Evolutionary conservation across 345 rosid species (phyloP), one percentile per base, ranked within the genome.

Genomic region (Ceriops decandra): DNA sequence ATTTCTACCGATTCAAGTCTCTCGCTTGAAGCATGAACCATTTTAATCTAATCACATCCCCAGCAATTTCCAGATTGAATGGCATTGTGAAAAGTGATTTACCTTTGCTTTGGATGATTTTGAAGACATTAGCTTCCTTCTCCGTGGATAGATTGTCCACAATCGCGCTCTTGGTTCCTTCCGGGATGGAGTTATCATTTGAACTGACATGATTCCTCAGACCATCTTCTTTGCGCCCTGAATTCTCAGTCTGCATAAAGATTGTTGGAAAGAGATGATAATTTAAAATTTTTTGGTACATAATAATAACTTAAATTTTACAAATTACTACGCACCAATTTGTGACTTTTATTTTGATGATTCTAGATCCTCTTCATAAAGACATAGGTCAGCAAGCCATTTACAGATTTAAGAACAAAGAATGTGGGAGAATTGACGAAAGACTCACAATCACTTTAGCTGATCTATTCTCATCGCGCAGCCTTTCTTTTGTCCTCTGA

Each of bases 41-140:
- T n/a, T 22, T 54, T 27, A 56, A 21, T 56, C 26, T 24, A 8
- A 1, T 24, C 28, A 10, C 59, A 21, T 21, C 16, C 24, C 26
- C 16, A 9, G 30, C 6, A 56, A 57, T 10, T 30, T 21, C 2
- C 32, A 52, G 52, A 26, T 24, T 30, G 6, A 46, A 42, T 57
- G n/a, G 59, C 35, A 60, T 61, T 33, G 10, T 17, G 61, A 13
- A 42, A 26, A 20, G 36, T 36, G 51, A 21, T 19, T 74, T 80
- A 92, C 98, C 95, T 88, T 69, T 85, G 74, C 69, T 74, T 68
- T 31, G 72, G 72, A 71, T 35, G 72, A 71, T 35, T 71, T 79
- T 76, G 15, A 68, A 72, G 57, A 73, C 76, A 35, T 79, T 74
- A 72, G 74, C 66, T 60, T 75, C 83, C 61, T 81, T 79, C 54